Evolutionary conservation across 257 asterid species (phyloP).

Genomic region (Nicotiana attenuata): DNA sequence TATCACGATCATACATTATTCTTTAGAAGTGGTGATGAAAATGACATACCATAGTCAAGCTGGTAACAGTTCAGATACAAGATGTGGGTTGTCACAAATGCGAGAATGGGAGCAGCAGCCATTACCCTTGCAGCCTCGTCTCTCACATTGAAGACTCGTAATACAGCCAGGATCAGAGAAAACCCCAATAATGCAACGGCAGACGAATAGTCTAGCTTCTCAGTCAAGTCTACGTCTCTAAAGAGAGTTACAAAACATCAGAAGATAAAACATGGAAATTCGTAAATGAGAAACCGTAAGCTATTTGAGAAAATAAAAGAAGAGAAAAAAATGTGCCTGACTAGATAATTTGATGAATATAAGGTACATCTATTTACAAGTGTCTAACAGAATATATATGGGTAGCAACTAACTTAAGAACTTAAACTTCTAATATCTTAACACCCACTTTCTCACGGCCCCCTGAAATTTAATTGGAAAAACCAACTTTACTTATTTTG

Average conservation of each 20-base stretch:
- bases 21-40: not conserved
- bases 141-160: slow-evolving; percentile 55
- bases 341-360: slow-evolving; percentile 4
- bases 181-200: slow-evolving; percentile 72
- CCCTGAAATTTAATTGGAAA: not conserved
- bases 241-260: slow-evolving; percentile 20
- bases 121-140: slow-evolving; percentile 84
- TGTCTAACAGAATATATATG: not conserved
- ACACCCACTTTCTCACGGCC: not conserved
- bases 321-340: not conserved
- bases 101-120: slow-evolving; percentile 79
- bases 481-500: not conserved
- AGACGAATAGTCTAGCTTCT: slow-evolving; percentile 75
- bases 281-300: not conserved
- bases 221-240: slow-evolving; percentile 81
- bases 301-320: slow-evolving; percentile 4
- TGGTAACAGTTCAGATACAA: slow-evolving; percentile 65
- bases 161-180: slow-evolving; percentile 59
- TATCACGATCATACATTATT: not conserved
- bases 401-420: not conserved
- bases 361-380: not conserved
- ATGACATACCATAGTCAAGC: slow-evolving; percentile 56
- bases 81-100: slow-evolving; percentile 68
- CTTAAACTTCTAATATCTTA: not conserved
- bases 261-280: slow-evolving; percentile 11